Evolutionary conservation across 2,329 filamentous ascomycete species (phyloP), one percentile per base, ranked within the genome.

Genomic region (Phoma herbarum): DNA sequence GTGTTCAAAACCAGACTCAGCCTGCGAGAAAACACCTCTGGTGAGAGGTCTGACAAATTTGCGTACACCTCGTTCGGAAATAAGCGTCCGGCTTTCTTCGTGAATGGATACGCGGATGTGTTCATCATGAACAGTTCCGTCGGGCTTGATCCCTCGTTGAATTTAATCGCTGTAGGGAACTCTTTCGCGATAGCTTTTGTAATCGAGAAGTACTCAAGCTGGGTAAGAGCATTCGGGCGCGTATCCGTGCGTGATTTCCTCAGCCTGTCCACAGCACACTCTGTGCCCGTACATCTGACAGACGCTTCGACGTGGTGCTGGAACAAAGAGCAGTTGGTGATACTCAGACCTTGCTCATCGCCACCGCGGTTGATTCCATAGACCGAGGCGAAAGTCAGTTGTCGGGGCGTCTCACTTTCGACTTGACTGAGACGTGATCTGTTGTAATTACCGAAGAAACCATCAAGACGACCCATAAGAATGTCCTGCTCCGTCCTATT

Each of bases 1-100:
- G 75, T 76, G 50, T 76, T 78, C 2, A 76, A 11, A 0, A 70
- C 46, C 5, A 67, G 28, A 22, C 59, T 62, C 1, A 77, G 37
- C 42, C 71, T 50, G 16, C 26, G 48, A 0, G 70, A 68, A 45
- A 77, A 76, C 0, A 64, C 7, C 0, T 67, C 57, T 0, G 64
- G 43, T 0, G 44, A 7, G 0, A 73, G 10, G 0, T 48, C 1
- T 0, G 68, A 67, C 1, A 75, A 2, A 37, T 45, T 31, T 14
- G 29, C 29, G 29, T 31, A 31, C 10, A 31, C 29, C 4, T 14
- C 29, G 29, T 31, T 35, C 31, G 14, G 31, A 6, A n/a, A 35
- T 2, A 35, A 1, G 16, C 16, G 31, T n/a, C 14, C 14, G 2
- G 16, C 16, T n/a, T 35, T 6, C 31, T 35, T 6, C 5, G 16